Percentiles rank a stretch among this genome's conserved stretches.
phyloP scores from a whole-genome alignment of 2,329 filamentous ascomycete genomes.

The Penicillium sp. region DNA sequence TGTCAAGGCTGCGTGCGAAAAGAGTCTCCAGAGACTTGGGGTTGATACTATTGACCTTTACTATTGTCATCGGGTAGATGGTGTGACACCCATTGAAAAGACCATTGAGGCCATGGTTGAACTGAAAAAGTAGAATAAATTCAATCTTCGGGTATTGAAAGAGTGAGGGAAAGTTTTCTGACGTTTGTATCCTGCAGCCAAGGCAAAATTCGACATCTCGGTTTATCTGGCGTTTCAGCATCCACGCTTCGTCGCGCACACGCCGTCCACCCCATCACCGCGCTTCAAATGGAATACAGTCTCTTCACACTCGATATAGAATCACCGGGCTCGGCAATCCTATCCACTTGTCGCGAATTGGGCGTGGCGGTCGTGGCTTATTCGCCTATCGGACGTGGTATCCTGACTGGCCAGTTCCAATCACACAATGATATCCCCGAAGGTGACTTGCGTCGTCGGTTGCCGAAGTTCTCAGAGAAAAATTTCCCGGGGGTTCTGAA shows the following conservation, averaged over 20 bases:
- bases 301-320: conserved; percentile 49
- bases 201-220: conserved; percentile 53
- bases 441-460: conserved; percentile 48
- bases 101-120: conserved; percentile 6
- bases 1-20: conserved; percentile 34
- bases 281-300: conserved; percentile 52
- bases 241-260: conserved; percentile 48
- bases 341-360: conserved; percentile 49
- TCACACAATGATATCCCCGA: conserved; percentile 36
- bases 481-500: conserved; percentile 44
- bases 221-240: conserved; percentile 47
- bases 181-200: conserved; percentile 15
- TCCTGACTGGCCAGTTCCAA: conserved; percentile 19
- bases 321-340: conserved; percentile 33
- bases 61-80: conserved; percentile 5
- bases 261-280: conserved; percentile 47
- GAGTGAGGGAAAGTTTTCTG: not conserved
- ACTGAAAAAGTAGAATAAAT: conserved; percentile 13
- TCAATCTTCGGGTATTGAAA: not conserved
- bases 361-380: conserved; percentile 46
- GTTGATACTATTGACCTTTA: conserved; percentile 39
- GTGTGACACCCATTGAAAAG: conserved; percentile 5
- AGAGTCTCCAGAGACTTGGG: conserved; percentile 38
- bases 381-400: conserved; percentile 42
- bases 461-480: conserved; percentile 52